Evolutionary conservation across 2,329 filamentous ascomycete species (phyloP).

Genomic region (Tolypocladium pustulatum): DNA sequence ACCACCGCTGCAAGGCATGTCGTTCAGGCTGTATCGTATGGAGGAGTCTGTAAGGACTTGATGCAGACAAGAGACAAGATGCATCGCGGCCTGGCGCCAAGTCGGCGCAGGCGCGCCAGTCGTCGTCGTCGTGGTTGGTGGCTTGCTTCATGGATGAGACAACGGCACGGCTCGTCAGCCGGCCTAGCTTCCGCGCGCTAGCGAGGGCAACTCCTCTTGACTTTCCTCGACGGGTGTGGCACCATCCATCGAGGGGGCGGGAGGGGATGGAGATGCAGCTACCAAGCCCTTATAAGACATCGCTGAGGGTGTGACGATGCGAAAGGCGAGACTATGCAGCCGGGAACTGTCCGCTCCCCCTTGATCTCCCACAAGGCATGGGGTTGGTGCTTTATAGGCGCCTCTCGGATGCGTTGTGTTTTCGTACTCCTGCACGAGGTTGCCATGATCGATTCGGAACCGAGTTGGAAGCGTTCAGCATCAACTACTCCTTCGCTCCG

Average conservation of each 20-base stretch:
- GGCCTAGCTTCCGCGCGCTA: constrained; percentile 1
- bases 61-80: neutral
- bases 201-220: neutral
- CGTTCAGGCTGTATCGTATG: neutral
- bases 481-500: too few species aligned
- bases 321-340: neutral
- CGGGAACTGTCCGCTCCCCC: neutral
- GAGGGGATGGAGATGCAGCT: neutral
- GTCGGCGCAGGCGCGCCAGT: neutral
- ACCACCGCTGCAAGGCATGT: neutral
- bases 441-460: neutral
- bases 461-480: neutral
- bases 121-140: neutral
- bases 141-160: neutral
- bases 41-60: neutral
- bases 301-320: neutral
- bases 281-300: neutral
- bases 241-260: neutral
- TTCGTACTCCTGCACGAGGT: neutral
- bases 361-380: neutral
- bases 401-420: neutral
- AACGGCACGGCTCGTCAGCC: constrained; percentile 4
- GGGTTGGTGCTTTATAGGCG: neutral
- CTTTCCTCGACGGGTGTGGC: neutral
- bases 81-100: neutral